Evolutionary conservation across 2,329 filamentous ascomycete genomes (phyloP).

Genomic region (Fusarium multiceps): DNA sequence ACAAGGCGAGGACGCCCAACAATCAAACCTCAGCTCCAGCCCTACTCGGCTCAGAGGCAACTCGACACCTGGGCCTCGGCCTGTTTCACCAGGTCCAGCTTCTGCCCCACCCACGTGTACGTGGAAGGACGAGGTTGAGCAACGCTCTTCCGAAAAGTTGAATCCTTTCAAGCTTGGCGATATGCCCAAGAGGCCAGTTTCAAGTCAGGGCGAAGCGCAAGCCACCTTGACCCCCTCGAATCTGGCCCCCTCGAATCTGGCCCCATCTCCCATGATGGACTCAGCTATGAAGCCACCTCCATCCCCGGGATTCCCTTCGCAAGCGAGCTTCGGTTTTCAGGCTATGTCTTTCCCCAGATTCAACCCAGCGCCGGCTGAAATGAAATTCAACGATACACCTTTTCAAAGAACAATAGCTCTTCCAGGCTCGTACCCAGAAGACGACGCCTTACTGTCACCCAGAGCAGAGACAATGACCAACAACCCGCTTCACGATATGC

Average conservation of each 20-base stretch:
- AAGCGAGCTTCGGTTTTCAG: conserved; percentile 57
- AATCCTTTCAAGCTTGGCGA: conserved; percentile 39
- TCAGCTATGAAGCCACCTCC: conserved; percentile 55
- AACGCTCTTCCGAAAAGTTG: conserved; percentile 46
- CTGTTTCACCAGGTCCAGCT: conserved; percentile 71
- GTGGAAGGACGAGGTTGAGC: conserved; percentile 64
- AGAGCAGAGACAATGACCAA: conserved; percentile 78
- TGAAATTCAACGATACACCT: conserved; percentile 32
- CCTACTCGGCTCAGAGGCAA: conserved; percentile 62
- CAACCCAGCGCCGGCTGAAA: conserved; percentile 23
- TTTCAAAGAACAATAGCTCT: conserved; percentile 53
- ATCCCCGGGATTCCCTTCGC: conserved; percentile 58
- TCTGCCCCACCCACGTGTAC: conserved; percentile 73
- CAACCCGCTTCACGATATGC: conserved; percentile 67
- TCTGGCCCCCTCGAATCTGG: conserved; percentile 13
- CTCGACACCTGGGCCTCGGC: conserved; percentile 62
- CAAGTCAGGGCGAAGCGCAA: conserved; percentile 43
- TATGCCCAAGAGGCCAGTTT: conserved; percentile 52
- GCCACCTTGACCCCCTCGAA: conserved; percentile 19
- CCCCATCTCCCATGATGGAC: conserved; percentile 32
- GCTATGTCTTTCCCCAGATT: conserved; percentile 50
- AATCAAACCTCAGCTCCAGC: conserved; percentile 54
- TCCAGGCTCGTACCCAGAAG: conserved; percentile 52
- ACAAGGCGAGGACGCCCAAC: conserved; percentile 59
- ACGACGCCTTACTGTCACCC: conserved; percentile 75